These are phyloP conservation scores for Leccinum incarnatum DNA, from an alignment of 768 basidiomycete genomes.

Conservation along the genomic window DNA sequence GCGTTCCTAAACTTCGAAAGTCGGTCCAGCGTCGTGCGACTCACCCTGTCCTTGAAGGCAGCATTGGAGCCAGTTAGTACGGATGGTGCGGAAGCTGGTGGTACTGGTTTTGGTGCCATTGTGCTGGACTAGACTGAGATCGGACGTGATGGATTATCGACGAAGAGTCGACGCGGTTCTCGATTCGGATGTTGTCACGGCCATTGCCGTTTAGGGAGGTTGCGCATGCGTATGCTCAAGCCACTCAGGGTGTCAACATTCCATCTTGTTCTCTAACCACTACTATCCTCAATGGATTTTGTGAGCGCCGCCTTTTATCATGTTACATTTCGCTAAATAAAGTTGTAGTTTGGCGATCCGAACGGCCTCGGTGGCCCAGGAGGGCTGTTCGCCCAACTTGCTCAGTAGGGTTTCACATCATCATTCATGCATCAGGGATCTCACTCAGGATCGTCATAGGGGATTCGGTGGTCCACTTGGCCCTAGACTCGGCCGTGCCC, in stretches of 20 bases:
- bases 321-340: conserved; percentile 1
- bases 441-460: conserved; percentile 35
- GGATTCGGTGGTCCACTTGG: conserved; percentile 53
- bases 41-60: conserved; percentile 84
- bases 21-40: not conserved
- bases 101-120: conserved; percentile 30
- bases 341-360: conserved; percentile 35
- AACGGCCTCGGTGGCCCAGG: conserved; percentile 46
- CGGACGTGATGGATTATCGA: conserved; percentile 13
- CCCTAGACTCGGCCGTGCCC: conserved; percentile 44
- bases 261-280: conserved; percentile 24
- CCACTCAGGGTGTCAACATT: not conserved
- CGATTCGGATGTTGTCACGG: conserved; percentile 26
- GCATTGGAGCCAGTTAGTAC: conserved; percentile 58
- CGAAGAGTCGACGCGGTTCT: conserved; percentile 18
- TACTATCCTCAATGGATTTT: conserved; percentile 36
- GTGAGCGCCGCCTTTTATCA: conserved; percentile 23
- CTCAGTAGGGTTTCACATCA: conserved; percentile 43
- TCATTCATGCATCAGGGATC: conserved; percentile 3
- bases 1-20: conserved; percentile 22
- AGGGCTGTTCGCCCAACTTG: conserved; percentile 64
- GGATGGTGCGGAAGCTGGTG: conserved; percentile 25
- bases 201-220: conserved; percentile 27
- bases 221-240: conserved; percentile 31
- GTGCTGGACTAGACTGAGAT: conserved; percentile 9